A percentile compares a stretch with the other conserved stretches of the same genome.
These are phyloP conservation scores for Pisolithus microcarpus DNA, from an alignment of 768 basidiomycete species.

Conservation along the genomic window DNA sequence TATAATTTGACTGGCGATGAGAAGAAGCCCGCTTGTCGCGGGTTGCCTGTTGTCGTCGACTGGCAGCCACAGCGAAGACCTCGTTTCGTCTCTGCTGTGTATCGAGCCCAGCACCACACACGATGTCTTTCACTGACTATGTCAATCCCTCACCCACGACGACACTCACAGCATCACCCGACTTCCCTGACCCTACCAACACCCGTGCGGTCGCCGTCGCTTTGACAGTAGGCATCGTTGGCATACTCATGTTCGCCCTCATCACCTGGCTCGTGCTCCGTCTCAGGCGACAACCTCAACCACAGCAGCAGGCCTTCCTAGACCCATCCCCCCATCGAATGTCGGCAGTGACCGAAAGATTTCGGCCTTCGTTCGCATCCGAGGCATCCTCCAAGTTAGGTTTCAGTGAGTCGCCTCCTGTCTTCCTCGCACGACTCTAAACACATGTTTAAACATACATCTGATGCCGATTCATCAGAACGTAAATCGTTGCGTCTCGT, in stretches of 20 bases:
- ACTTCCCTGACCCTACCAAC: slow-evolving; percentile 11
- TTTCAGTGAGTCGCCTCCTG: slow-evolving; percentile 14
- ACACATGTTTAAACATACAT: no score
- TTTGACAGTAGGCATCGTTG: slow-evolving; percentile 19
- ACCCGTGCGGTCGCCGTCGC: slow-evolving; percentile 18
- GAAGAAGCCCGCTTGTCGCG: no score
- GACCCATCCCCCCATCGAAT: slow-evolving; percentile 1
- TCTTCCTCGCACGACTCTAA: not conserved
- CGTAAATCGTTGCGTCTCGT: slow-evolving; percentile 22
- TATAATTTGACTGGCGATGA: no score
- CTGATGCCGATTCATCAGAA: slow-evolving; percentile 2
- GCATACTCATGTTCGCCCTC: slow-evolving; percentile 18
- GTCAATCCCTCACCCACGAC: slow-evolving; percentile 2
- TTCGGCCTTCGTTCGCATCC: slow-evolving; percentile 19
- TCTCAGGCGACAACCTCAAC: slow-evolving; percentile 11
- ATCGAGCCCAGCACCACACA: not conserved
- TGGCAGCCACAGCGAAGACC: no score
- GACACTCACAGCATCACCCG: slow-evolving; percentile 6
- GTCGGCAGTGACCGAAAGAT: slow-evolving; percentile 6
- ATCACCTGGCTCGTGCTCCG: slow-evolving; percentile 21
- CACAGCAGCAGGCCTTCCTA: not conserved
- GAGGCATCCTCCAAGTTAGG: slow-evolving; percentile 23
- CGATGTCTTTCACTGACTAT: slow-evolving; percentile 9
- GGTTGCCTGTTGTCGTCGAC: no score
- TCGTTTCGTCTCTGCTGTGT: not conserved